These are phyloP conservation scores for Termitomyces titanicus DNA, from an alignment of 768 basidiomycete genomes.

Conservation along the genomic window DNA sequence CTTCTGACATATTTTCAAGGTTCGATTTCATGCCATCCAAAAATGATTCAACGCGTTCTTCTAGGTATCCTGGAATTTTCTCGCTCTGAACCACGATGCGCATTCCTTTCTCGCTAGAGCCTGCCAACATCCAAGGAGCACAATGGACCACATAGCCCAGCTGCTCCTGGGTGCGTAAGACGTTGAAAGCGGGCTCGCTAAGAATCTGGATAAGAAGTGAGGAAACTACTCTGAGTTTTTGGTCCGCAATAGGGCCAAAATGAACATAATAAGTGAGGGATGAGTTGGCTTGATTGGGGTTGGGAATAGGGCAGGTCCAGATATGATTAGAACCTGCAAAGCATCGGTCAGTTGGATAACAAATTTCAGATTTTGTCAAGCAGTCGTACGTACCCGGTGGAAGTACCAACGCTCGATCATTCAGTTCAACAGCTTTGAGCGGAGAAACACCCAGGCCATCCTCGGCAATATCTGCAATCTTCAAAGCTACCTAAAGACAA, in stretches of 20 bases:
- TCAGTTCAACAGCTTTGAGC: slow-evolving; percentile 52
- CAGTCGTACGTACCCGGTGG: slow-evolving; percentile 50
- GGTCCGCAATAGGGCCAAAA: slow-evolving; percentile 66
- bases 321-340: slow-evolving; percentile 64
- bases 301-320: slow-evolving; percentile 65
- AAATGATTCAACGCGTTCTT: slow-evolving; percentile 87
- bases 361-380: not conserved
- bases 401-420: slow-evolving; percentile 58
- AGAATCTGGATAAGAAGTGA: slow-evolving; percentile 80
- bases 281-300: slow-evolving; percentile 85
- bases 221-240: slow-evolving; percentile 59
- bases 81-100: slow-evolving; percentile 90
- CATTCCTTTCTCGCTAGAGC: slow-evolving; percentile 71
- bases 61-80: slow-evolving; percentile 72
- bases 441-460: slow-evolving; percentile 53
- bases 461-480: slow-evolving; percentile 71
- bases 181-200: slow-evolving; percentile 88
- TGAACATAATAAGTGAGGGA: slow-evolving; percentile 83
- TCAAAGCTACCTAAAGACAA: slow-evolving; percentile 63
- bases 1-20: slow-evolving; percentile 65
- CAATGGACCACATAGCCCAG: slow-evolving; percentile 88
- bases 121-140: slow-evolving; percentile 49
- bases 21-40: slow-evolving; percentile 66
- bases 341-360: not conserved
- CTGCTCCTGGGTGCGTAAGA: slow-evolving; percentile 91